Conservation (phyloP, 768 basidiomycete species). For the Lentinula boryana region DNA sequence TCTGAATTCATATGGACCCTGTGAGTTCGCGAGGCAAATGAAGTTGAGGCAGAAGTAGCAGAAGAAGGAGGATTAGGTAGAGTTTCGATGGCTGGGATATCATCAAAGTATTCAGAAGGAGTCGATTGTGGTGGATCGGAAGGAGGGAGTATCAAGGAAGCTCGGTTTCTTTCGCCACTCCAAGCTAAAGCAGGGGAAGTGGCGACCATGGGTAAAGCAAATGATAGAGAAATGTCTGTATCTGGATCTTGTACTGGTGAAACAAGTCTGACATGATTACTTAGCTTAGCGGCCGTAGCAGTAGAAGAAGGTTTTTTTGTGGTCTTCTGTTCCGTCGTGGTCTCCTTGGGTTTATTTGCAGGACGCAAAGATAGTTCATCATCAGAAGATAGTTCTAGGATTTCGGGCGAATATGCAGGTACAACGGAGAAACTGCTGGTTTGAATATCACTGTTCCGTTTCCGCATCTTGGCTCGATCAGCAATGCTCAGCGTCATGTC, state of each 20-base stretch:
- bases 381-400: slow-evolving; percentile 41
- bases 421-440: background rate
- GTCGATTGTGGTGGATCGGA: slow-evolving; percentile 29
- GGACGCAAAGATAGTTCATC: slow-evolving; percentile 28
- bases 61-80: slow-evolving; percentile 18
- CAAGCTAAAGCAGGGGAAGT: slow-evolving; percentile 13
- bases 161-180: background rate
- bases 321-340: background rate
- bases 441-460: slow-evolving; percentile 27
- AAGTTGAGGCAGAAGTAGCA: slow-evolving; percentile 11
- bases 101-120: slow-evolving; percentile 8
- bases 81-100: slow-evolving; percentile 29
- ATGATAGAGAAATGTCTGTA: background rate
- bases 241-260: slow-evolving; percentile 11
- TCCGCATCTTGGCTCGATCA: slow-evolving; percentile 54
- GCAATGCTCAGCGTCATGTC: slow-evolving; percentile 35
- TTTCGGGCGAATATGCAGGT: background rate
- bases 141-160: slow-evolving; percentile 20
- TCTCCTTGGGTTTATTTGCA: slow-evolving; percentile 22
- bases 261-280: slow-evolving; percentile 17
- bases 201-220: slow-evolving; percentile 6
- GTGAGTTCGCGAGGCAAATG: background rate
- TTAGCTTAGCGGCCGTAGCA: slow-evolving; percentile 18
- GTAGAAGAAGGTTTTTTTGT: background rate
- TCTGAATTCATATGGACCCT: slow-evolving; percentile 8